Conservation (phyloP, 345 rosid genomes). For the Salix udensis region DNA sequence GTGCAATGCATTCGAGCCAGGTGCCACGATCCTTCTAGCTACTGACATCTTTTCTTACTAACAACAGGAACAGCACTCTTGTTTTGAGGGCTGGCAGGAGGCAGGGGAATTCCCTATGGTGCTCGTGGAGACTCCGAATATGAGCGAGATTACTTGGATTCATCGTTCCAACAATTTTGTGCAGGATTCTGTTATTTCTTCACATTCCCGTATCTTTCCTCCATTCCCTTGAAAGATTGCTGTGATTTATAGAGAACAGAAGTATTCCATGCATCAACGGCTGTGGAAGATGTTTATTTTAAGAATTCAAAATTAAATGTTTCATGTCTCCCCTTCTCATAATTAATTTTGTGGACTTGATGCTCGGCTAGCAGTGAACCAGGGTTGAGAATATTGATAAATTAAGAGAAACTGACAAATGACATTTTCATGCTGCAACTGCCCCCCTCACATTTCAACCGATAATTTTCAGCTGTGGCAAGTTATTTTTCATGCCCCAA, state of each 20-base stretch:
- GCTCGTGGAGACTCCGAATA: conserved; percentile 70
- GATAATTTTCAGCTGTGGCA: not conserved
- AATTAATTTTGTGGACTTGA: not conserved
- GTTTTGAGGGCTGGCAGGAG: conserved; percentile 63
- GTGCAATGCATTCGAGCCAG: conserved; percentile 57
- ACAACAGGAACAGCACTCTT: conserved; percentile 45
- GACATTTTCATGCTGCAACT: not conserved
- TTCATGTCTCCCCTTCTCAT: not conserved
- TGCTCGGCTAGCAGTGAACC: no score
- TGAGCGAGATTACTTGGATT: conserved; percentile 68
- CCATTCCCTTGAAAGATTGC: conserved; percentile 20
- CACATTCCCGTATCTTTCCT: conserved; percentile 56
- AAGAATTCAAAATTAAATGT: not conserved
- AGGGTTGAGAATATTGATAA: not conserved
- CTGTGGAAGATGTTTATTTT: not conserved
- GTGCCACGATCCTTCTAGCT: conserved; percentile 49
- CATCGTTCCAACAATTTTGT: conserved; percentile 44
- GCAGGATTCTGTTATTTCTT: conserved; percentile 45
- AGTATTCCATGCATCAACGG: not conserved
- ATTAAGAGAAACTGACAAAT: not conserved
- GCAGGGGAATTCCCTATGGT: conserved; percentile 58
- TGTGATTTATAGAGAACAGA: no score
- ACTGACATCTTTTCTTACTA: conserved; percentile 68
- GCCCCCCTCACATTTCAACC: not conserved
- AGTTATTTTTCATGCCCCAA: not conserved